Base-by-base conservation (phyloP, 371 early-diverging fungal species). In the Batkoa obscura region DNA sequence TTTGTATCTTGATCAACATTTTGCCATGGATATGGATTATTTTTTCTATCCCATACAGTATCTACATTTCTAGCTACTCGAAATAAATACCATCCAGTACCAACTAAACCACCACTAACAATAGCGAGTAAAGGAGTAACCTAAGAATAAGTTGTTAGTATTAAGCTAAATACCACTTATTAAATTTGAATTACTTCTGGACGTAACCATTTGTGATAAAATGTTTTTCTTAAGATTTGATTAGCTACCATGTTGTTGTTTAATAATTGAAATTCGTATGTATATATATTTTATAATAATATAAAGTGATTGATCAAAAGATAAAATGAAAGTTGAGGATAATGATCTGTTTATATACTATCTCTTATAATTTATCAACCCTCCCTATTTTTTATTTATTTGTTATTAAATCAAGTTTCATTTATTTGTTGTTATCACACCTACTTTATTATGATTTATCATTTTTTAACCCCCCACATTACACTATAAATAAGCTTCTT, bases 11-110 rank as follows among this genome's bases (percentile, higher is more conserved):
- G 72, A 66, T 79, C 62, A 62, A 83, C 72, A 58, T 78, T 64
- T 61, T 71, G 67, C 78, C 77, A 79, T 47, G 83, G 83, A 59
- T 72, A 64, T 49, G 79, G 80, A 78, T 81, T 83, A 65, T 65
- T 72, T 50, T 64, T 69, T 65, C 70, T 60, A 43, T 72, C 71
- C 79, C 79, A 81, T 58, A 74, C 72, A 58, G 79, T 79, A 59
- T 80, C 81, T 43, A 78, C 76, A 60, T 68, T 68, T 62, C 70
- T 66, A 43, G 77, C 72, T 15, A 79, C 70, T 55, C 78, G 79
- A 57, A 58, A 47, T 17, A 74, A 62, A 63, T 75, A 79, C 72
- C 72, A 79, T 55, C 53, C 61, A 56, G 74, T 74, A 60, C 78
- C 75, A 60, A 66, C 72, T 33, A 73, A 64, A 52, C 80, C 83